Conservation (phyloP, 371 early-diverging fungal genomes). For the Mucor sp. region DNA sequence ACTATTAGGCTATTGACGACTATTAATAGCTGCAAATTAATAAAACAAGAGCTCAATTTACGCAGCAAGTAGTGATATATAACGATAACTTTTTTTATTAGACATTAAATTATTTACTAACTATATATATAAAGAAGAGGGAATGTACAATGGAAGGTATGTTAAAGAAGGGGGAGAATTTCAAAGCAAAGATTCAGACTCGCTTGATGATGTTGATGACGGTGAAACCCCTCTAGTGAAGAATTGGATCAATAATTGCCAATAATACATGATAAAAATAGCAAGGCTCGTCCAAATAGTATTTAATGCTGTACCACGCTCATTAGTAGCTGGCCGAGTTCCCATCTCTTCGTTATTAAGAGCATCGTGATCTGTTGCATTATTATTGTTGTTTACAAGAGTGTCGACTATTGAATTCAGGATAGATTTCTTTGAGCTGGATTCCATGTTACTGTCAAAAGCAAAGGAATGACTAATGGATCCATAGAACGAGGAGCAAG, state of each 20-base stretch:
- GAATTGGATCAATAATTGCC: background rate
- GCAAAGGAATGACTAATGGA: background rate
- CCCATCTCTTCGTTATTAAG: slow-evolving; percentile 7
- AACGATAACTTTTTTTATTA: too few relatives aligned
- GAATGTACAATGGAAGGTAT: slow-evolving; percentile 3
- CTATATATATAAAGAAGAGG: background rate
- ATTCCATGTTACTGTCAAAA: background rate
- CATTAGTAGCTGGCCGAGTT: background rate
- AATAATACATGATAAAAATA: slow-evolving; percentile 5
- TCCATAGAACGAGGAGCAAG: background rate
- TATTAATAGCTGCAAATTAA: too few relatives aligned
- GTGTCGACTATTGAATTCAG: background rate
- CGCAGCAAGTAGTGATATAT: too few relatives aligned
- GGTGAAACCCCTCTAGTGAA: background rate
- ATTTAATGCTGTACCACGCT: background rate
- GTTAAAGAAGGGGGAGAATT: background rate
- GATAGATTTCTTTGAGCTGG: background rate
- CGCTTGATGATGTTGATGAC: background rate
- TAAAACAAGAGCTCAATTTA: too few relatives aligned
- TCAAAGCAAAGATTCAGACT: background rate
- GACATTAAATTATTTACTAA: too few relatives aligned
- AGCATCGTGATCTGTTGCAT: slow-evolving; percentile 5
- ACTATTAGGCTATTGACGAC: too few relatives aligned
- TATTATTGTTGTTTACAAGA: background rate
- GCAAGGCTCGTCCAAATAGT: background rate